phyloP scores from a whole-genome alignment of 306 rosid genomes.

The Lathyrus oleraceus region DNA sequence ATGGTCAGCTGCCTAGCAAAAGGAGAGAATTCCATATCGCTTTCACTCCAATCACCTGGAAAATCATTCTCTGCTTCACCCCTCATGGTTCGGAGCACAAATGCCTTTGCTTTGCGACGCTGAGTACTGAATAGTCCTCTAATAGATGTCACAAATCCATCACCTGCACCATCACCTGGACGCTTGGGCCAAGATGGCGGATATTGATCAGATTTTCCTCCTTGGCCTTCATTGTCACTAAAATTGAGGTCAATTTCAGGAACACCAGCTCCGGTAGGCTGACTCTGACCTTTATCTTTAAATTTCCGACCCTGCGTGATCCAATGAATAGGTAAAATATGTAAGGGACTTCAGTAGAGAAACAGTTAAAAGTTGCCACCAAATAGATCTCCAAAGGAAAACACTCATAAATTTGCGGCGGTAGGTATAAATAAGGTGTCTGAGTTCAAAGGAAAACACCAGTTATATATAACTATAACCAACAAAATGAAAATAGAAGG shows the following conservation, averaged over 20 bases:
- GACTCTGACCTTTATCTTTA: conserved; percentile 81
- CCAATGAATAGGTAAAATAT: conserved; percentile 14
- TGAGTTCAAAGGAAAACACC: conserved; percentile 6
- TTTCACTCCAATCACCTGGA: conserved; percentile 97
- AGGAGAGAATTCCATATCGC: conserved; percentile 84
- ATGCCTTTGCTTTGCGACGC: conserved; percentile 92
- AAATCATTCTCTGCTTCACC: conserved; percentile 93
- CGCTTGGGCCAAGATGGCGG: conserved; percentile 88
- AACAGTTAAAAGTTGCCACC: conserved; percentile 14
- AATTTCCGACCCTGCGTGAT: conserved; percentile 84
- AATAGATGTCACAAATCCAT: conserved; percentile 95
- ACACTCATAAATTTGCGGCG: conserved; percentile 5
- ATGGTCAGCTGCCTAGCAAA: conserved; percentile 94
- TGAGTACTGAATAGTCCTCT: conserved; percentile 92
- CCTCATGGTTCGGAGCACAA: conserved; percentile 91
- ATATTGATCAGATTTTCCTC: conserved; percentile 70
- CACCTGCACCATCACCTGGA: conserved; percentile 96
- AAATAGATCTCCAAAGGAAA: neutral
- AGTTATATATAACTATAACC: conserved; percentile 8
- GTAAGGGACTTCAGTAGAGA: conserved; percentile 12
- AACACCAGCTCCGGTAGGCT: conserved; percentile 56
- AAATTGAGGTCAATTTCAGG: conserved; percentile 85
- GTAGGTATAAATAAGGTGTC: conserved; percentile 1
- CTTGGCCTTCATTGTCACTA: conserved; percentile 86
- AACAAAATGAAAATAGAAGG: conserved; percentile 27